A percentile compares a stretch with the other conserved stretches of the same genome.
Evolutionary conservation across 306 rosid genomes (phyloP).

Genomic region (Citrullus colocynthis): DNA sequence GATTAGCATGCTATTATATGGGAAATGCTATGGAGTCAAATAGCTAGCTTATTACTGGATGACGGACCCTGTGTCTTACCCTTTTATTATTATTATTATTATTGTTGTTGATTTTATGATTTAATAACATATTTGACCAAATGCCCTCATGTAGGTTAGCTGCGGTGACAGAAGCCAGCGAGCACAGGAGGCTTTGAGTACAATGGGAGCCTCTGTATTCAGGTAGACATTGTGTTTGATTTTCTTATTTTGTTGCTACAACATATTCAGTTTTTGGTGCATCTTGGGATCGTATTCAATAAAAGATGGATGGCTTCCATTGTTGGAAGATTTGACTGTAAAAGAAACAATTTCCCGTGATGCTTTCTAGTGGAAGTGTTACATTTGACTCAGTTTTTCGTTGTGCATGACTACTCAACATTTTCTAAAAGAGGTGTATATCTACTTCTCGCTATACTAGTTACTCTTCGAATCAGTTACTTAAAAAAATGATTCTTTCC

Average conservation of each 20-base stretch:
- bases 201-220: conserved; percentile 97
- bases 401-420: neutral
- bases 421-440: neutral
- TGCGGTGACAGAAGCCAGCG: conserved; percentile 64
- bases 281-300: neutral
- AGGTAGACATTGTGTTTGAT: conserved; percentile 38
- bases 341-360: neutral
- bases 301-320: neutral
- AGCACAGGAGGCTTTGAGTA: conserved; percentile 65
- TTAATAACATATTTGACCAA: conserved; percentile 10
- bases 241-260: conserved; percentile 9
- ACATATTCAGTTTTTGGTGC: neutral
- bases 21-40: neutral
- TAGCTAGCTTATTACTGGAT: neutral
- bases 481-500: neutral
- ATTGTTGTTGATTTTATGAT: neutral
- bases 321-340: neutral
- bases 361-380: neutral
- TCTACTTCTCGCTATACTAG: neutral
- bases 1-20: neutral
- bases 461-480: neutral
- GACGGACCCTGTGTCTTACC: neutral
- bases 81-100: neutral
- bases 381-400: neutral
- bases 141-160: conserved; percentile 42